A percentile compares a stretch with the other conserved stretches of the same genome.
These are phyloP conservation scores for Rusavskia elegans DNA, from an alignment of 495 filamentous ascomycete genomes.

Conservation along the genomic window DNA sequence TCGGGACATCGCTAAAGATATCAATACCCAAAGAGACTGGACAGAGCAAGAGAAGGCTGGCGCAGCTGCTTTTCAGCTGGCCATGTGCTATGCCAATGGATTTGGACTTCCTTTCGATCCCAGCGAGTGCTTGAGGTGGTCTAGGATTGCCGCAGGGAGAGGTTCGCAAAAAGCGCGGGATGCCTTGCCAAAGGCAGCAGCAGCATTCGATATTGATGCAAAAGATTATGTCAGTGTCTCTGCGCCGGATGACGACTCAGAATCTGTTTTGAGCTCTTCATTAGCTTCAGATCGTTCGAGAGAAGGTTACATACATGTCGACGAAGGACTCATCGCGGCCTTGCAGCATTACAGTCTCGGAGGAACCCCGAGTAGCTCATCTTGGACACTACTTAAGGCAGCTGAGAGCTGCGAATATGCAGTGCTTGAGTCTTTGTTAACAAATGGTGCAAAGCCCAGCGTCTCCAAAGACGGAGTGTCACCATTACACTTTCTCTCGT, in stretches of 20 bases:
- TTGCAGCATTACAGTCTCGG: neutral
- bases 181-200: conserved; percentile 10
- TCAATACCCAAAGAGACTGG: conserved; percentile 4
- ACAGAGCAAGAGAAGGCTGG: conserved; percentile 5
- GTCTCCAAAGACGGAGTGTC: conserved; percentile 14
- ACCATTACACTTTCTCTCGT: conserved; percentile 13
- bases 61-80: conserved; percentile 14
- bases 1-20: conserved; percentile 13
- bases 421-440: conserved; percentile 1
- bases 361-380: neutral
- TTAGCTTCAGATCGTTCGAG: neutral
- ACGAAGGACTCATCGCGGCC: neutral
- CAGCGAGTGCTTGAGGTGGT: conserved; percentile 14
- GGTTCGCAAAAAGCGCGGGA: conserved; percentile 10
- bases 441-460: conserved; percentile 1
- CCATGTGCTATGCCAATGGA: conserved; percentile 15
- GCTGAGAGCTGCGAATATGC: conserved; percentile 13
- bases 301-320: neutral
- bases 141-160: conserved; percentile 8
- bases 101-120: conserved; percentile 14
- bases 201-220: conserved; percentile 4
- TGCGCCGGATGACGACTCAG: neutral
- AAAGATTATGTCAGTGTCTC: neutral
- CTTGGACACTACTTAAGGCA: conserved; percentile 6
- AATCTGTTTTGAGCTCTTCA: neutral